Evolutionary conservation across 768 basidiomycete genomes (phyloP).

Genomic region (Grammothele lineata): DNA sequence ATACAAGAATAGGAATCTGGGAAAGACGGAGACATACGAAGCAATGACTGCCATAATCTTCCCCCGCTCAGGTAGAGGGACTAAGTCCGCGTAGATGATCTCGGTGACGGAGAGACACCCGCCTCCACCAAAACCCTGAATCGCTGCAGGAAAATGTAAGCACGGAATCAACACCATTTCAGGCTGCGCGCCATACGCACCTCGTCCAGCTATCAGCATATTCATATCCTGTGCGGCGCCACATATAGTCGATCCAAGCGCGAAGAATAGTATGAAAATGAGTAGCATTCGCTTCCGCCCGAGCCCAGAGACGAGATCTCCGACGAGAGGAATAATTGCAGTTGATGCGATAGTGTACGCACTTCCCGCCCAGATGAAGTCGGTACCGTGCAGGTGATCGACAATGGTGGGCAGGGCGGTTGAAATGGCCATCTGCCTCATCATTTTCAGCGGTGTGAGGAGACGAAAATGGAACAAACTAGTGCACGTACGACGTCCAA

Average conservation of each 20-base stretch:
- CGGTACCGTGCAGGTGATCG: slow-evolving; percentile 17
- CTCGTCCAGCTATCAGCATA: slow-evolving; percentile 36
- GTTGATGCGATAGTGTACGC: slow-evolving; percentile 33
- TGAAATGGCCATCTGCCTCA: too few species aligned
- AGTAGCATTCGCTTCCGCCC: slow-evolving; percentile 31
- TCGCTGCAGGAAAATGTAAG: too few species aligned
- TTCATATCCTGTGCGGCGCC: slow-evolving; percentile 36
- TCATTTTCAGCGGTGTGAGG: too few species aligned
- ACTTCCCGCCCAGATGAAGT: slow-evolving; percentile 22
- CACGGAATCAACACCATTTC: too few species aligned
- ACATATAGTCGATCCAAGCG: slow-evolving; percentile 36
- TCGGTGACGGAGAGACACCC: slow-evolving; percentile 16
- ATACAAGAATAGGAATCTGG: too few species aligned
- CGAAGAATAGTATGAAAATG: slow-evolving; percentile 30
- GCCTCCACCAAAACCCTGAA: slow-evolving; percentile 23
- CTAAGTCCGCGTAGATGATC: slow-evolving; percentile 22
- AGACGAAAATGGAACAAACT: too few species aligned
- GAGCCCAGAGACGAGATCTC: slow-evolving; percentile 30
- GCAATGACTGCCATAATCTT: too few species aligned
- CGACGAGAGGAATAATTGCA: slow-evolving; percentile 31
- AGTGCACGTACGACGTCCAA: too few species aligned
- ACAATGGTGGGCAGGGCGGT: slow-evolving; percentile 21
- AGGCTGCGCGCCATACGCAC: too few species aligned
- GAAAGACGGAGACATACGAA: too few species aligned
- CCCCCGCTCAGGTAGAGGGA: slow-evolving; percentile 22